A percentile compares a stretch with the other conserved stretches of the same genome.
Conservation (phyloP, 2,329 filamentous ascomycete species). For the Colletotrichum tanaceti region DNA sequence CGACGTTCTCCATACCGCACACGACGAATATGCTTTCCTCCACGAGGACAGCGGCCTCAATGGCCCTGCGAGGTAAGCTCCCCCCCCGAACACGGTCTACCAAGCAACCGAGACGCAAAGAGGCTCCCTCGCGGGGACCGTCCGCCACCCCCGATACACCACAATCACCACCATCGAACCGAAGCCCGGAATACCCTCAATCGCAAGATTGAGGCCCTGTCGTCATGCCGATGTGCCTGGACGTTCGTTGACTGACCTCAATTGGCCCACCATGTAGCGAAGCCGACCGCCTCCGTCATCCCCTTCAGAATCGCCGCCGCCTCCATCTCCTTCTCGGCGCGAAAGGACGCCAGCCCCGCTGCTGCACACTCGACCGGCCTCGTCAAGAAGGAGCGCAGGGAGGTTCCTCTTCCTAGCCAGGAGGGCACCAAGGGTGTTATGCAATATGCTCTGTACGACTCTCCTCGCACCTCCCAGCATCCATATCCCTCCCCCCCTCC, state of each 20-base stretch:
- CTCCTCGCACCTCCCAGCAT: neutral
- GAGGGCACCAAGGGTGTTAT: slow-evolving; percentile 82
- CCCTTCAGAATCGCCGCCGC: slow-evolving; percentile 73
- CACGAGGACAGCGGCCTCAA: slow-evolving; percentile 63
- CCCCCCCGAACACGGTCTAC: slow-evolving; percentile 31
- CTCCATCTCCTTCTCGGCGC: slow-evolving; percentile 73
- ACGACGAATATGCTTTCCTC: slow-evolving; percentile 57
- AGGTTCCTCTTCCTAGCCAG: slow-evolving; percentile 83
- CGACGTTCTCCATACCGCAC: neutral
- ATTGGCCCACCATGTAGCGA: slow-evolving; percentile 60
- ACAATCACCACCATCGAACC: slow-evolving; percentile 12
- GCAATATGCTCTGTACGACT: slow-evolving; percentile 86
- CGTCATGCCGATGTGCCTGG: neutral
- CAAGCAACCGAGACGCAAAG: slow-evolving; percentile 9
- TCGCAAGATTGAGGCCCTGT: neutral
- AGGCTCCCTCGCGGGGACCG: slow-evolving; percentile 11
- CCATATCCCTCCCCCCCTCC: neutral
- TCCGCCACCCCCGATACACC: slow-evolving; percentile 6
- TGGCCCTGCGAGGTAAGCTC: slow-evolving; percentile 64
- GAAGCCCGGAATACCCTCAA: neutral
- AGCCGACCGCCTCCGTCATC: slow-evolving; percentile 71
- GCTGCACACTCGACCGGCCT: slow-evolving; percentile 64
- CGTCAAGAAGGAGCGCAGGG: slow-evolving; percentile 69
- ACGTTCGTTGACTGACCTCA: slow-evolving; percentile 46
- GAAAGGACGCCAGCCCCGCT: slow-evolving; percentile 70